These are phyloP conservation scores for Lasiodiplodia sp. DNA, from an alignment of 2,329 filamentous ascomycete genomes.

Conservation along the genomic window DNA sequence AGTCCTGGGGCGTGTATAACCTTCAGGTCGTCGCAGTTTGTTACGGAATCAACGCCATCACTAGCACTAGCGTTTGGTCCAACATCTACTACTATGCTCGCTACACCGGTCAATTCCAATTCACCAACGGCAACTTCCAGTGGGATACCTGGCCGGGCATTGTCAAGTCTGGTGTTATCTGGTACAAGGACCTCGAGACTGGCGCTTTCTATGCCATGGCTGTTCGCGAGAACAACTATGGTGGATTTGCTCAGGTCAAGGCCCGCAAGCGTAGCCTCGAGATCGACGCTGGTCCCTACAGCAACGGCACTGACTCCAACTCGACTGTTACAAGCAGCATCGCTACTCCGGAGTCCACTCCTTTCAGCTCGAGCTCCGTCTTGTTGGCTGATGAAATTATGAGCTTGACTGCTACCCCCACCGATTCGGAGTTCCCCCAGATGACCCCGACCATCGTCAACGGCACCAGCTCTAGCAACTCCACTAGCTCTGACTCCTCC, in stretches of 20 bases:
- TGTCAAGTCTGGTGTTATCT: slow-evolving; percentile 19
- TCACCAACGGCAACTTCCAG: slow-evolving; percentile 12
- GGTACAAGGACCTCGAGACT: slow-evolving; percentile 17
- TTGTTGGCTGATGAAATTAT: no score
- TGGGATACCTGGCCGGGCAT: slow-evolving; percentile 9
- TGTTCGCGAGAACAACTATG: background rate
- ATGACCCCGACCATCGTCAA: background rate
- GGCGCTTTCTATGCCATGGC: slow-evolving; percentile 17
- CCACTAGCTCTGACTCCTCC: background rate
- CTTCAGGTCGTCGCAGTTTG: background rate
- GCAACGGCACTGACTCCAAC: slow-evolving; percentile 5
- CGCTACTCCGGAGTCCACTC: background rate
- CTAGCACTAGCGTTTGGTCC: background rate
- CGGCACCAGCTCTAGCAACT: background rate
- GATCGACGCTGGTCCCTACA: background rate
- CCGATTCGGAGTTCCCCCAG: slow-evolving; percentile 3
- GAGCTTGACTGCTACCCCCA: background rate
- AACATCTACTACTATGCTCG: slow-evolving; percentile 1
- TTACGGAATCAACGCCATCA: slow-evolving; percentile 5
- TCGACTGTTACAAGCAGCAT: background rate
- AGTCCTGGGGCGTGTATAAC: slow-evolving; percentile 2
- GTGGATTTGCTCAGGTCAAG: slow-evolving; percentile 1
- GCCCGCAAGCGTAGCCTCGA: background rate
- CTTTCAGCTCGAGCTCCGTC: background rate
- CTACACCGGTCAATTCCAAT: background rate